phyloP scores from a whole-genome alignment of 2,329 filamentous ascomycete genomes.

The Calonectria henricotiae region DNA sequence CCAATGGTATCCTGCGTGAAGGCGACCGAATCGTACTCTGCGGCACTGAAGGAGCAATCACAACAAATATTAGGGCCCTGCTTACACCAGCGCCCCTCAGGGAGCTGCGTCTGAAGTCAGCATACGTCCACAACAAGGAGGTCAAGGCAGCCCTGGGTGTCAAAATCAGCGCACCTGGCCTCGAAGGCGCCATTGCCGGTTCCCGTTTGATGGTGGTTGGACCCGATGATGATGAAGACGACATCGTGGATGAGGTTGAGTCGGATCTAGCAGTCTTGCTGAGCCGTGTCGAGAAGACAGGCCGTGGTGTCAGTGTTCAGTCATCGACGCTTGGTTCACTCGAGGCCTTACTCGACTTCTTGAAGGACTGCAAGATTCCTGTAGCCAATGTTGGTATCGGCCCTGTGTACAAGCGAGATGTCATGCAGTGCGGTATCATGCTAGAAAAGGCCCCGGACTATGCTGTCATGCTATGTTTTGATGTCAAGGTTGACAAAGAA shows the following conservation, averaged over 20 bases:
- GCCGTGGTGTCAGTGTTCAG: slow-evolving; percentile 96
- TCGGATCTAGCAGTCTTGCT: slow-evolving; percentile 93
- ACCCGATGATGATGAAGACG: slow-evolving; percentile 95
- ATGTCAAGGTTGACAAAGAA: slow-evolving; percentile 99
- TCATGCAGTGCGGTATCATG: slow-evolving; percentile 97
- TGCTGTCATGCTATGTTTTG: slow-evolving; percentile 99
- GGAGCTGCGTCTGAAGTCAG: slow-evolving; percentile 94
- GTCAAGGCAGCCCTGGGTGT: slow-evolving; percentile 98
- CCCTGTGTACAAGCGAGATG: slow-evolving; percentile 97
- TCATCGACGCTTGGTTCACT: slow-evolving; percentile 97
- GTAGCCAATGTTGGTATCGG: slow-evolving; percentile 98
- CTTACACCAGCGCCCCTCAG: slow-evolving; percentile 94
- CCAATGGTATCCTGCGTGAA: slow-evolving; percentile 94
- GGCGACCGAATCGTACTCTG: slow-evolving; percentile 96
- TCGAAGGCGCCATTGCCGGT: slow-evolving; percentile 96
- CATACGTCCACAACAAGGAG: slow-evolving; percentile 99
- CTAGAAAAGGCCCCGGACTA: slow-evolving; percentile 95
- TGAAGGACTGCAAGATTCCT: slow-evolving; percentile 96
- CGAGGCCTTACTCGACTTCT: slow-evolving; percentile 95
- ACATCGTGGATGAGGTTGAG: slow-evolving; percentile 97
- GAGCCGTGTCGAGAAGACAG: slow-evolving; percentile 91
- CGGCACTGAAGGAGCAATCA: slow-evolving; percentile 96
- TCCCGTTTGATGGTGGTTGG: slow-evolving; percentile 95
- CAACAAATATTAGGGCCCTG: slow-evolving; percentile 94
- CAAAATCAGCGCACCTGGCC: slow-evolving; percentile 96